Base-by-base conservation (phyloP, 106 monocot species). In the Triglochin maritima region DNA sequence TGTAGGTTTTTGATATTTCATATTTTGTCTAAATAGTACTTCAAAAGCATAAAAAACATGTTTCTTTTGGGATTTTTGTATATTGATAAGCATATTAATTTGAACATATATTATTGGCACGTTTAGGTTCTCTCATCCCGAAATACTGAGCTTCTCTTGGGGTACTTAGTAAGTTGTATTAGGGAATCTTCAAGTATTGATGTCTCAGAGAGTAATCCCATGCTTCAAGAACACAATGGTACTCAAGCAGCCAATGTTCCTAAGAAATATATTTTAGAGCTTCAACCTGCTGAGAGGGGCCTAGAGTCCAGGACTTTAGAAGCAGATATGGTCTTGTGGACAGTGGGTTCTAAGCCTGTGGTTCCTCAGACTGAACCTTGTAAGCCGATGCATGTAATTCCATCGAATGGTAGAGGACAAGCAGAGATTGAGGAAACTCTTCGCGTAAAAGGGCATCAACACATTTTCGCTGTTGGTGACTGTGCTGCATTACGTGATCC, bases 401-500 rank as follows among this genome's bases (percentile, higher is more conserved):
- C 85, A 17, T 29, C 29, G 47, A 96, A 88, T 87, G 85, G 73
- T 47, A 79, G 83, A 53, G 95, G 95, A 44, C 95, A 87, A 71
- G 83, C 82, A 67, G 95, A 90, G 69, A 88, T 83, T 41, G 90
- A 96, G 79, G 95, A 91, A 67, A 90, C 95, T 60, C 90, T 96
- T 15, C 90, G 79, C 60, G 79, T 96, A 51, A 96, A 74, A 80
- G 95, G 95, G 1, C 90, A 96, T 88, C 83, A 79, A 9, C 85
- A 86, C 16, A 91, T 87, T 69, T 96, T 96, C 80, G 95, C 95
- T 50, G 84, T 96, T 73, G 95, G 95, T 65, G 95, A 96, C 59
- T 96, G 90, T 49, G 87, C 95, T 14, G 87, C 95, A 67, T 74
- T 91, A 61, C 80, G 95, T 60, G 88, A 96, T 56, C 76, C 85